These are phyloP conservation scores for Amborella trichopoda DNA, from an alignment of 164 flowering plant genomes.

Conservation along the genomic window DNA sequence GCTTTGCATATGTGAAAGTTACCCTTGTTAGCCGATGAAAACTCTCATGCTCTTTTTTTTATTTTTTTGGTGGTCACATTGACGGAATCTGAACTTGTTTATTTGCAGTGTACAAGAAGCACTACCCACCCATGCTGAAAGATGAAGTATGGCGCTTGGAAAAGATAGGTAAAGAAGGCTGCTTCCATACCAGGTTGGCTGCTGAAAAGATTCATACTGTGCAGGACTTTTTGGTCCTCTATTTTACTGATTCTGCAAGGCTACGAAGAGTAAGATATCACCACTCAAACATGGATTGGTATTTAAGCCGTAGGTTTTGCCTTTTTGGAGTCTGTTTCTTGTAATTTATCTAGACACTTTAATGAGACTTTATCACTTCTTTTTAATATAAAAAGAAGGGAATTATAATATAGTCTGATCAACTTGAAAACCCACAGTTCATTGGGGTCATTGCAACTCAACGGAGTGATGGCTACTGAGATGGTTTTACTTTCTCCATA, in stretches of 20 bases:
- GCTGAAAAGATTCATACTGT: constrained; percentile 34
- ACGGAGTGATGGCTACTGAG: no score
- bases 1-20: no score
- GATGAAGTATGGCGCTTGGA: constrained; percentile 89
- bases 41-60: not conserved
- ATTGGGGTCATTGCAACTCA: no score
- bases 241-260: constrained; percentile 16
- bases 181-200: constrained; percentile 44
- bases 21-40: no score
- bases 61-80: no score
- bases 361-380: not conserved
- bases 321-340: no score
- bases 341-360: no score
- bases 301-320: no score
- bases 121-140: constrained; percentile 51
- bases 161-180: constrained; percentile 75
- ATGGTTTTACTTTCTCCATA: no score
- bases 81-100: no score
- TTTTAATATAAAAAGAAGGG: not conserved
- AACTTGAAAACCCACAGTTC: no score
- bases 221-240: constrained; percentile 55
- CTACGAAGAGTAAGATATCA: constrained; percentile 44
- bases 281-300: no score
- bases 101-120: constrained; percentile 68
- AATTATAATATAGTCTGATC: not conserved